phyloP scores from a whole-genome alignment of 768 basidiomycete genomes.

The Xerocomellus amylosporus region DNA sequence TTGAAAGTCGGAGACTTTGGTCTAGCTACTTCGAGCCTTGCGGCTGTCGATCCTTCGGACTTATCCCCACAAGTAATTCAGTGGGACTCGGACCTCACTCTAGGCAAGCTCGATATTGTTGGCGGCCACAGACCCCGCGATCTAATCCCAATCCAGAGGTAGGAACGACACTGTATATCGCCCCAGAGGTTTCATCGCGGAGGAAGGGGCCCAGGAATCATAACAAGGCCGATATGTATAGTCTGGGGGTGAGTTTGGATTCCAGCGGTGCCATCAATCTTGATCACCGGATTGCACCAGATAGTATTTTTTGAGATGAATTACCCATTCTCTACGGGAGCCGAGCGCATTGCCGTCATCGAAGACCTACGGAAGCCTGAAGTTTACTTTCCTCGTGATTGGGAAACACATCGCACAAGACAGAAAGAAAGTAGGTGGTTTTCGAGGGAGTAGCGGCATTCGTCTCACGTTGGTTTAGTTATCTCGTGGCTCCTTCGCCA shows the following conservation, averaged over 20 bases:
- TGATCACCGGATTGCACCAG: constrained; percentile 36
- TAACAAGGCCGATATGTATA: constrained; percentile 91
- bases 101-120: constrained; percentile 43
- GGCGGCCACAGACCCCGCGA: not conserved
- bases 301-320: constrained; percentile 99
- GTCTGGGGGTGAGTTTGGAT: constrained; percentile 66
- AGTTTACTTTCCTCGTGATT: constrained; percentile 73
- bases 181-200: constrained; percentile 79
- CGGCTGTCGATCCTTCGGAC: constrained; percentile 74
- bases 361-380: constrained; percentile 71
- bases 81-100: constrained; percentile 68
- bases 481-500: constrained; percentile 82
- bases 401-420: constrained; percentile 58
- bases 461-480: constrained; percentile 41
- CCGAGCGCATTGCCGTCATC: constrained; percentile 82
- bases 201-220: constrained; percentile 69
- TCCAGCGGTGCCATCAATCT: not conserved
- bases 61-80: constrained; percentile 45
- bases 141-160: constrained; percentile 54
- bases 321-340: constrained; percentile 72
- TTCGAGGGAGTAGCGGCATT: not conserved
- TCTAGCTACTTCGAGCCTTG: constrained; percentile 78
- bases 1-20: constrained; percentile 86
- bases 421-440: constrained; percentile 67
- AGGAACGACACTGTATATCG: constrained; percentile 89